Evolutionary conservation across 164 flowering plant genomes (phyloP).

Genomic region (Tinospora cordifolia): DNA sequence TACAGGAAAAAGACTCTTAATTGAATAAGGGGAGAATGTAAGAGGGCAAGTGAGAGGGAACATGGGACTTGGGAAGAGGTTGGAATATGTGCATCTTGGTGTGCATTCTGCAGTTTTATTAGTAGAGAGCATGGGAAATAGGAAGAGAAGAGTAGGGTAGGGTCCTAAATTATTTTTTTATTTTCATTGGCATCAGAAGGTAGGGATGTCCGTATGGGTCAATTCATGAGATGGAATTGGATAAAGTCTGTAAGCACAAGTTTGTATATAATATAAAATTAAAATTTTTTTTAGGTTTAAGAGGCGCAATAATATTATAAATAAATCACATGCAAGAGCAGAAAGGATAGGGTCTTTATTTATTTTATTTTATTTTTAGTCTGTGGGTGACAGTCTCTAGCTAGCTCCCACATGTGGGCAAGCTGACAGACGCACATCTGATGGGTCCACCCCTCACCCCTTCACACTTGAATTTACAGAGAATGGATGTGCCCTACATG

Average conservation of each 20-base stretch:
- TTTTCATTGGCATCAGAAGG: not conserved
- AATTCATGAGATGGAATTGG: not conserved
- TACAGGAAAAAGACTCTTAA: not conserved
- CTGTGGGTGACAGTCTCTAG: not conserved
- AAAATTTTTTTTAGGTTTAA: not conserved
- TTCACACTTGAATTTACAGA: not conserved
- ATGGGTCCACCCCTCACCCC: not conserved
- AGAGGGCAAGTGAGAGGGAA: constrained; percentile 2
- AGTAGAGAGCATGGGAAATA: constrained; percentile 3
- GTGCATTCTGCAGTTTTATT: constrained; percentile 2
- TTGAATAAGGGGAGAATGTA: constrained; percentile 8
- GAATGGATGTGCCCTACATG: too few relatives aligned
- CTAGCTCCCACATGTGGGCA: not conserved
- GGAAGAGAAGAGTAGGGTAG: not conserved
- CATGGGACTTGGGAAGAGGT: constrained; percentile 7
- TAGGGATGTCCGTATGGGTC: not conserved
- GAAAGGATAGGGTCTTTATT: constrained; percentile 2
- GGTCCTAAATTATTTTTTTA: constrained; percentile 1
- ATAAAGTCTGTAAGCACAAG: too few relatives aligned
- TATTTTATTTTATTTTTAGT: too few relatives aligned
- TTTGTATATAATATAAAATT: not conserved
- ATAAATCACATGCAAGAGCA: not conserved
- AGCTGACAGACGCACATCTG: not conserved
- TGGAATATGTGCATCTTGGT: constrained; percentile 5
- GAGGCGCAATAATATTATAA: too few relatives aligned